Evolutionary conservation across 129 eudicot species (phyloP).

Genomic region (Saussurea involucrata): DNA sequence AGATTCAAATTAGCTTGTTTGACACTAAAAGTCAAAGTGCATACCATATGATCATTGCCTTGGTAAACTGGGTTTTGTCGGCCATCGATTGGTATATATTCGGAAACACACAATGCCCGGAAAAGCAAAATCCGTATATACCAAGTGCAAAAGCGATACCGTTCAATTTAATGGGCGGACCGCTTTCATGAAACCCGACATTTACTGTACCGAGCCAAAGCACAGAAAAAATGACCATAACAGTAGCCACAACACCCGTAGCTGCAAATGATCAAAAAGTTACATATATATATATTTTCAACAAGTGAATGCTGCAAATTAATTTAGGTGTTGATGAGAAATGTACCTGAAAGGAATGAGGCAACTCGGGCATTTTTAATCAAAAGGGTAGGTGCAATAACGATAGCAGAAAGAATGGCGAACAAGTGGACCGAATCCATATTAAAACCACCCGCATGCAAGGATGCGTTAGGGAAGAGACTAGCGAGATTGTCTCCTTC

Average conservation of each 20-base stretch:
- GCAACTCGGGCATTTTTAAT: slow-evolving; percentile 60
- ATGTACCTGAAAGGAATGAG: slow-evolving; percentile 70
- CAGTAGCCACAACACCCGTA: slow-evolving; percentile 66
- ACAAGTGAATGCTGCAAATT: neutral
- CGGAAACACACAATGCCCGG: slow-evolving; percentile 88
- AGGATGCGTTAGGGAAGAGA: slow-evolving; percentile 57
- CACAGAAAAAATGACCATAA: slow-evolving; percentile 61
- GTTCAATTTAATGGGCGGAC: slow-evolving; percentile 47
- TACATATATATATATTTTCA: neutral
- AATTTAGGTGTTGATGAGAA: neutral
- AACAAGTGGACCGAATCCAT: slow-evolving; percentile 62
- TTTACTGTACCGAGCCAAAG: slow-evolving; percentile 57
- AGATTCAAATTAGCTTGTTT: slow-evolving; percentile 1
- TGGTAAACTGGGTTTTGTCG: slow-evolving; percentile 64
- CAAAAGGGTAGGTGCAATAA: slow-evolving; percentile 70
- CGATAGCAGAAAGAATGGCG: slow-evolving; percentile 50
- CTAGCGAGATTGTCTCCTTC: slow-evolving; percentile 84
- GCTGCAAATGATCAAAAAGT: slow-evolving; percentile 45
- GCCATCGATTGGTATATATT: slow-evolving; percentile 96
- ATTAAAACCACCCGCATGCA: slow-evolving; percentile 38
- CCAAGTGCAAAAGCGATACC: slow-evolving; percentile 80
- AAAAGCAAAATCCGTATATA: slow-evolving; percentile 75
- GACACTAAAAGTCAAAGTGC: slow-evolving; percentile 1
- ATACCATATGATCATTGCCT: slow-evolving; percentile 59
- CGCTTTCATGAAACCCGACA: slow-evolving; percentile 56